These are phyloP conservation scores for Cephalotrichum gorgonifer DNA, from an alignment of 2,329 filamentous ascomycete genomes.

Conservation along the genomic window DNA sequence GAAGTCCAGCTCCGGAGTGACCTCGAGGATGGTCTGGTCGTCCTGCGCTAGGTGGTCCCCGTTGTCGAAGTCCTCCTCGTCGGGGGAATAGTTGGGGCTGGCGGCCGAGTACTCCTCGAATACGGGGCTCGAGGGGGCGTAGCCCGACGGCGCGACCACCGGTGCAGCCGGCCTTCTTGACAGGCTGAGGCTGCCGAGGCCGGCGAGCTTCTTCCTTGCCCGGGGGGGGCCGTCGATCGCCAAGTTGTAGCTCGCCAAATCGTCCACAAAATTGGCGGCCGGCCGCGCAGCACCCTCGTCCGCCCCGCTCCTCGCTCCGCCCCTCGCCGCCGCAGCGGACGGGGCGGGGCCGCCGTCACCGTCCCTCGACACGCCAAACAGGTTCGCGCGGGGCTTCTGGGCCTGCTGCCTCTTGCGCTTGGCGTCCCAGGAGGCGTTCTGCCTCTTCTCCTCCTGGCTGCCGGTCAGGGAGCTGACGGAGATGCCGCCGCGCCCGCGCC, in stretches of 20 bases:
- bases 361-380: slow-evolving; percentile 5
- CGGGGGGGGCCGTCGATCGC: too few species aligned
- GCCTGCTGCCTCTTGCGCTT: slow-evolving; percentile 10
- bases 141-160: neutral
- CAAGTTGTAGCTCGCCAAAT: too few species aligned
- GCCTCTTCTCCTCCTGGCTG: slow-evolving; percentile 24
- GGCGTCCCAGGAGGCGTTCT: slow-evolving; percentile 16
- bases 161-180: too few species aligned
- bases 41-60: too few species aligned
- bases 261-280: too few species aligned
- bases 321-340: neutral
- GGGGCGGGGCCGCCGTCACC: neutral
- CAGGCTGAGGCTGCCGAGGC: too few species aligned
- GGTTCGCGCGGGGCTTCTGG: slow-evolving; percentile 6
- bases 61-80: too few species aligned
- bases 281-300: too few species aligned
- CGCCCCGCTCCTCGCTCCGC: neutral
- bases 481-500: slow-evolving; percentile 10
- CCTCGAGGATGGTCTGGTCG: slow-evolving; percentile 13
- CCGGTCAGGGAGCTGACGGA: slow-evolving; percentile 23
- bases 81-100: too few species aligned
- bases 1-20: slow-evolving; percentile 26
- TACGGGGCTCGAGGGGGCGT: too few species aligned
- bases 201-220: too few species aligned
- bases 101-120: too few species aligned